Conservation (phyloP, 139 green algal genomes). For the Bryopsis sp. region DNA sequence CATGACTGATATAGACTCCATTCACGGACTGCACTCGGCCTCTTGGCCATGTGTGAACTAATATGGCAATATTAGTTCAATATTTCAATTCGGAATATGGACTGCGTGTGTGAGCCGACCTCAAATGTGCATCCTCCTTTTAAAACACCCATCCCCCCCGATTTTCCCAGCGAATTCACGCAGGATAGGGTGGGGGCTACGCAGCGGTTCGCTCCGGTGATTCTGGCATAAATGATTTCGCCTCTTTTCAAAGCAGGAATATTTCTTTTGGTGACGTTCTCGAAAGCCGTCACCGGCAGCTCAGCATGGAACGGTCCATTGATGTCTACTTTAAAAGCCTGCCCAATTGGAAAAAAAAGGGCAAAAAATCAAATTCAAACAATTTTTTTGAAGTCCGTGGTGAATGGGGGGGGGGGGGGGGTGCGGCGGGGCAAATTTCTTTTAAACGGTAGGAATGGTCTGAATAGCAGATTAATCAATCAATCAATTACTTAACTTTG, state of each 20-base stretch:
- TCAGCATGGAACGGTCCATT: constrained; percentile 48
- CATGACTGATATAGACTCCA: too few relatives aligned
- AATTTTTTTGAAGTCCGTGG: neutral
- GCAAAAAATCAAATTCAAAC: too few relatives aligned
- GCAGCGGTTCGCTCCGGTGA: constrained; percentile 50
- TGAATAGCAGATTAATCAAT: neutral
- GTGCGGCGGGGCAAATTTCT: neutral
- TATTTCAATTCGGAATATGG: too few relatives aligned
- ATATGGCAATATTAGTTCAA: too few relatives aligned
- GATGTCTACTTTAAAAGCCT: constrained; percentile 74
- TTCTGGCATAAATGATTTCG: constrained; percentile 65
- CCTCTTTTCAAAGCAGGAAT: constrained; percentile 56
- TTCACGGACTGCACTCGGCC: too few relatives aligned
- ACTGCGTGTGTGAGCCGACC: too few relatives aligned
- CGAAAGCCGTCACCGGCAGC: constrained; percentile 71
- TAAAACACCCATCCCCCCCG: constrained; percentile 55
- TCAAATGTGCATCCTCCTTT: constrained; percentile 26
- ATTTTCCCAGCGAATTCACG: constrained; percentile 44
- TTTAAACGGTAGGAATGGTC: too few relatives aligned
- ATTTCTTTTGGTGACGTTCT: constrained; percentile 72
- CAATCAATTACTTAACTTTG: neutral
- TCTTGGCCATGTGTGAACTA: too few relatives aligned
- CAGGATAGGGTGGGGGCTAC: constrained; percentile 61
- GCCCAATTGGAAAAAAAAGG: constrained; percentile 1
- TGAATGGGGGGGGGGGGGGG: neutral